phyloP scores from a whole-genome alignment of 2,329 filamentous ascomycete genomes.

The Calonectria hongkongensis region DNA sequence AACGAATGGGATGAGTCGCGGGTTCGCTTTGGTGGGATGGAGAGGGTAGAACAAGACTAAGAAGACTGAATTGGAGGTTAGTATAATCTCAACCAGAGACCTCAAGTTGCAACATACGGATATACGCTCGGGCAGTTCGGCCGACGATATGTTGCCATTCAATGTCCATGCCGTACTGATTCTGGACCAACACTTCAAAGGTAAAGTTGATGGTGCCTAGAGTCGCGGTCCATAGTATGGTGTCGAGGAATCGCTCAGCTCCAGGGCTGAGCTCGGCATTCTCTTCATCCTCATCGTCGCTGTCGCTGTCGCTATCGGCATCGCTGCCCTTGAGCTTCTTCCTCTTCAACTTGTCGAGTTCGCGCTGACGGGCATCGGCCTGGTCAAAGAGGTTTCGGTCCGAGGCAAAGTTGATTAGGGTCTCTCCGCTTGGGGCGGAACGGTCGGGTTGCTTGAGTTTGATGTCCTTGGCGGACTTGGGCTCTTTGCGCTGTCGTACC shows the following conservation, averaged over 20 bases:
- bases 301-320: conserved; percentile 39
- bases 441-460: conserved; percentile 82
- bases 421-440: conserved; percentile 76
- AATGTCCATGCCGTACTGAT: conserved; percentile 83
- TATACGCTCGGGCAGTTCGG: conserved; percentile 72
- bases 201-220: conserved; percentile 85
- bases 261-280: conserved; percentile 64
- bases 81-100: neutral
- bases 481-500: conserved; percentile 70
- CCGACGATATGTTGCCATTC: conserved; percentile 73
- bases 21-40: conserved; percentile 71
- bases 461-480: conserved; percentile 69
- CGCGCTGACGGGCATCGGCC: conserved; percentile 63
- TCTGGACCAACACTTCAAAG: conserved; percentile 85
- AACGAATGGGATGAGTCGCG: conserved; percentile 70
- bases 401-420: conserved; percentile 83
- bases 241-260: conserved; percentile 72
- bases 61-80: conserved; percentile 66
- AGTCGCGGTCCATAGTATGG: conserved; percentile 75
- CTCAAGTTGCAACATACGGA: conserved; percentile 64
- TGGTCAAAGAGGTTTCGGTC: conserved; percentile 75
- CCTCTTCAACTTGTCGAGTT: conserved; percentile 52
- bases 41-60: conserved; percentile 73
- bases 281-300: conserved; percentile 53
- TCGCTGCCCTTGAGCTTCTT: conserved; percentile 41